Evolutionary conservation across 306 rosid genomes (phyloP).

Genomic region (Ormosia semicastrata): DNA sequence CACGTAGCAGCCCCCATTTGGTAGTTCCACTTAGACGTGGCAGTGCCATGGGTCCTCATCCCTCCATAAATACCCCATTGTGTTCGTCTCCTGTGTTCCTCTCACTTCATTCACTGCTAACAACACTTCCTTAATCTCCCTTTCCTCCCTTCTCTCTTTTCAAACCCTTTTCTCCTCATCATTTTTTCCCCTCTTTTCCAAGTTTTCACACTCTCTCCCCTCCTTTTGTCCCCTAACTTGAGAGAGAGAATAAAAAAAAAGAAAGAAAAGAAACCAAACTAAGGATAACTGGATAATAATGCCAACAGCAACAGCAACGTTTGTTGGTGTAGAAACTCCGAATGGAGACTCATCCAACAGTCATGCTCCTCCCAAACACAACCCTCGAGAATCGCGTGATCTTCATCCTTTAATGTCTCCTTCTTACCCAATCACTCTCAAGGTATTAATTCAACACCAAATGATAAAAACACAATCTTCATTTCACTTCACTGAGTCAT

Average conservation of each 20-base stretch:
- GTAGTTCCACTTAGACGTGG: conserved; percentile 53
- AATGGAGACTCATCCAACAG: conserved; percentile 28
- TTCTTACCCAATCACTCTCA: conserved; percentile 71
- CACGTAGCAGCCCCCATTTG: conserved; percentile 49
- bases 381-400: conserved; percentile 41
- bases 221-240: background rate
- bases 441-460: conserved; percentile 38
- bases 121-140: background rate
- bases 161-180: background rate
- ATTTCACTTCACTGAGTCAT: background rate
- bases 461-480: background rate
- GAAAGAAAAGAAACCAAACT: background rate
- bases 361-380: conserved; percentile 14
- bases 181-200: background rate
- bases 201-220: background rate
- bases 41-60: conserved; percentile 29
- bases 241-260: too few species aligned
- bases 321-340: conserved; percentile 36
- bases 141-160: background rate
- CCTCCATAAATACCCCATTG: conserved; percentile 55
- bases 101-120: conserved; percentile 37
- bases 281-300: background rate
- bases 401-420: conserved; percentile 46
- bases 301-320: conserved; percentile 28
- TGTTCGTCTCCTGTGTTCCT: conserved; percentile 23